Evolutionary conservation across 148 eudicot genomes (phyloP).

Genomic region (Camellia lanceoleosa): DNA sequence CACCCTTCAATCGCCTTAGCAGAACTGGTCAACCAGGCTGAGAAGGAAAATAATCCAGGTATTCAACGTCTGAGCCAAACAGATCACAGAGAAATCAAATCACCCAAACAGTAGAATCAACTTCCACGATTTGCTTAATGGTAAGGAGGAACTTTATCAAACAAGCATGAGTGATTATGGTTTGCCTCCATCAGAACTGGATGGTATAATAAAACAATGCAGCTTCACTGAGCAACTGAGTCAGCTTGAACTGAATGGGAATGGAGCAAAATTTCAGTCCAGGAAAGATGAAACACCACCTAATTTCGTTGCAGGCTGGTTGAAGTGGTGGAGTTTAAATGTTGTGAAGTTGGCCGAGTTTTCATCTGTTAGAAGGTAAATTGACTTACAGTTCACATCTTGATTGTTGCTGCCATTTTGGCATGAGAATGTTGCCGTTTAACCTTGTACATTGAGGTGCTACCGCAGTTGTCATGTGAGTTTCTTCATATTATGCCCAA

Average conservation of each 20-base stretch:
- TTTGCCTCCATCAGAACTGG: constrained; percentile 12
- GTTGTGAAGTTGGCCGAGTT: background rate
- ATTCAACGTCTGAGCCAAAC: constrained; percentile 1
- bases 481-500: background rate
- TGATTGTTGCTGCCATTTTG: background rate
- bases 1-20: constrained; percentile 7
- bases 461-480: background rate
- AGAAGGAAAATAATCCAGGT: constrained; percentile 14
- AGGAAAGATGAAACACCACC: constrained; percentile 19
- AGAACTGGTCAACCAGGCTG: constrained; percentile 16
- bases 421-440: background rate
- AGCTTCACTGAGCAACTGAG: constrained; percentile 18
- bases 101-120: constrained; percentile 12
- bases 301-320: constrained; percentile 71
- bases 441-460: background rate
- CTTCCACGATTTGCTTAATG: constrained; percentile 18
- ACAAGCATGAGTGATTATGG: constrained; percentile 12
- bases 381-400: background rate
- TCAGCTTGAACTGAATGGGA: constrained; percentile 33
- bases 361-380: constrained; percentile 6
- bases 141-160: constrained; percentile 1
- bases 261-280: constrained; percentile 21
- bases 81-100: constrained; percentile 35
- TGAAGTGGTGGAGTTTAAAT: constrained; percentile 48
- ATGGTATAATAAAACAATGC: constrained; percentile 7